Evolutionary conservation across 495 filamentous ascomycete species (phyloP).

Genomic region (Daldinia loculata): DNA sequence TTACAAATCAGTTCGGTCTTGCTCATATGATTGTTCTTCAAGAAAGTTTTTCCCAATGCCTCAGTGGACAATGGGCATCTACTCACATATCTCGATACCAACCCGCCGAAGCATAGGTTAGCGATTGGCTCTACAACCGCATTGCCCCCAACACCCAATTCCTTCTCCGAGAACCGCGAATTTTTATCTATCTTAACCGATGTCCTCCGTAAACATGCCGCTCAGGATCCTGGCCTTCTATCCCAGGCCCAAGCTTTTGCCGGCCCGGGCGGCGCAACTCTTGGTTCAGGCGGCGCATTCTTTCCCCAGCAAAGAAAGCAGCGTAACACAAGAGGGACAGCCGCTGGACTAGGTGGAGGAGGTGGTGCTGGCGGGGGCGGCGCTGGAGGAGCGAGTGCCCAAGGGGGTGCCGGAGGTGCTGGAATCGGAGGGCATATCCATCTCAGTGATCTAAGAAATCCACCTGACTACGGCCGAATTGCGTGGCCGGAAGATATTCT

Average conservation of each 20-base stretch:
- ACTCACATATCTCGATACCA: constrained; percentile 77
- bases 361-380: constrained; percentile 63
- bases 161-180: constrained; percentile 76
- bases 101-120: constrained; percentile 71
- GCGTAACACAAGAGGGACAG: constrained; percentile 24
- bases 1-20: constrained; percentile 6
- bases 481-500: constrained; percentile 93
- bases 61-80: constrained; percentile 58
- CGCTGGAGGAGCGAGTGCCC: constrained; percentile 78
- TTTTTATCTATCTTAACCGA: constrained; percentile 81
- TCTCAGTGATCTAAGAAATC: constrained; percentile 80
- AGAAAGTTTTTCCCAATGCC: constrained; percentile 77
- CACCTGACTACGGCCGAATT: constrained; percentile 90
- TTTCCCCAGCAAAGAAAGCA: constrained; percentile 55
- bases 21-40: constrained; percentile 36
- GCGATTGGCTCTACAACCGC: constrained; percentile 78
- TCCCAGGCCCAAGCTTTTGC: constrained; percentile 82
- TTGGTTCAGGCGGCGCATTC: constrained; percentile 72
- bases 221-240: constrained; percentile 74
- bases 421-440: constrained; percentile 90
- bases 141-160: constrained; percentile 78
- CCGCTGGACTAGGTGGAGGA: constrained; percentile 52
- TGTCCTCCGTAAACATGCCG: constrained; percentile 73
- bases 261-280: constrained; percentile 75
- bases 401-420: constrained; percentile 84